Percentiles rank a stretch among this genome's conserved stretches.
Evolutionary conservation across 139 green algal species (phyloP).

Genomic region (Chlorokybus atmophyticus): DNA sequence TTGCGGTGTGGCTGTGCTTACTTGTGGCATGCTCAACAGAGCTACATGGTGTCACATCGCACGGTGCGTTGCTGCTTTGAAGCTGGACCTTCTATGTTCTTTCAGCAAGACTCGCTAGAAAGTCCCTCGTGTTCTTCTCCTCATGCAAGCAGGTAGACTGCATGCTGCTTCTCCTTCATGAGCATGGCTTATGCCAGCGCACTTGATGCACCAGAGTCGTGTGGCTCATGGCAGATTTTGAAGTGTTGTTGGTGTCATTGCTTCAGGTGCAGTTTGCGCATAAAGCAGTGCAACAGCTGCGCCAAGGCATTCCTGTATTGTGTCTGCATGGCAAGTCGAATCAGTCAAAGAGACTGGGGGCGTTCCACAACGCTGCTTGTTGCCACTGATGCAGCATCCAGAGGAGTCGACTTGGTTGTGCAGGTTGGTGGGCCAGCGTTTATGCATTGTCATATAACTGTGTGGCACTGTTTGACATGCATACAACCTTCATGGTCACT

Average conservation of each 20-base stretch:
- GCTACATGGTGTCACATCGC: slow-evolving; percentile 54
- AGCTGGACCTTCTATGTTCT: slow-evolving; percentile 85
- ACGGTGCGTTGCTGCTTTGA: slow-evolving; percentile 58
- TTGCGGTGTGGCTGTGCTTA: background rate
- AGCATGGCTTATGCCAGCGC: background rate
- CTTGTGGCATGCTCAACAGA: too few species aligned
- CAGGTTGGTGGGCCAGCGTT: slow-evolving; percentile 7
- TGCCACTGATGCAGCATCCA: slow-evolving; percentile 76
- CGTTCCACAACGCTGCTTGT: slow-evolving; percentile 63
- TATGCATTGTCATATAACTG: background rate
- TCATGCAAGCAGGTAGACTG: slow-evolving; percentile 84
- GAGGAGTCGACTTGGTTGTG: slow-evolving; percentile 88
- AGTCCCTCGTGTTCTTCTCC: slow-evolving; percentile 80
- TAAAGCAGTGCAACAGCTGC: slow-evolving; percentile 76
- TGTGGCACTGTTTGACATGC: background rate
- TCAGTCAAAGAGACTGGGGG: slow-evolving; percentile 70
- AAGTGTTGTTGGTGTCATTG: background rate
- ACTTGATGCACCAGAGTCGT: too few species aligned
- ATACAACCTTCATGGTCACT: background rate
- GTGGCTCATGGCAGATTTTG: too few species aligned
- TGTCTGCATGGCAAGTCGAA: slow-evolving; percentile 89
- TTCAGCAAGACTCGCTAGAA: slow-evolving; percentile 87
- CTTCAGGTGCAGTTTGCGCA: slow-evolving; percentile 75
- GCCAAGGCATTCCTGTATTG: slow-evolving; percentile 73
- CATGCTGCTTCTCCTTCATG: background rate